Evolutionary conservation across 2,329 filamentous ascomycete genomes (phyloP).

Genomic region (Pseudocercospora crystallina): DNA sequence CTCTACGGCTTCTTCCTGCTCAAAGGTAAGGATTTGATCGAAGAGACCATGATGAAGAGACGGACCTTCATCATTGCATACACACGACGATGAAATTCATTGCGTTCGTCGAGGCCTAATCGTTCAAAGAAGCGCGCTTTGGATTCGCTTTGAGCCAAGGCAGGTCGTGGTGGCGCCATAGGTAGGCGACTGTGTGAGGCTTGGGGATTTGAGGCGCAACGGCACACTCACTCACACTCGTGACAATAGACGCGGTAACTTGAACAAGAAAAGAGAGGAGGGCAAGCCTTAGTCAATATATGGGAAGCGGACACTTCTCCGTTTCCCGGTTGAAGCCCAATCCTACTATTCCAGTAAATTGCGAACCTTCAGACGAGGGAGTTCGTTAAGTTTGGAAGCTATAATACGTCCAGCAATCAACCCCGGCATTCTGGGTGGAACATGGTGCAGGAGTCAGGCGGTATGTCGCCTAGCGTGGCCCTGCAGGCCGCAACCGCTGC

Average conservation of each 20-base stretch:
- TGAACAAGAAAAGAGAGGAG: not conserved
- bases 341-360: constrained; percentile 20
- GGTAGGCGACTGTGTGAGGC: constrained; percentile 1
- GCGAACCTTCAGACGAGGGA: constrained; percentile 17
- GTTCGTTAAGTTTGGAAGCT: constrained; percentile 20
- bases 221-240: not conserved
- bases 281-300: constrained; percentile 6
- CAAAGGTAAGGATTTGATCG: constrained; percentile 1
- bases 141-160: constrained; percentile 46
- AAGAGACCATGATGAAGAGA: not conserved
- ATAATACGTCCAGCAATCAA: constrained; percentile 21
- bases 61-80: constrained; percentile 48
- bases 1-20: constrained; percentile 44
- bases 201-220: constrained; percentile 6
- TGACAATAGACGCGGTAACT: no score
- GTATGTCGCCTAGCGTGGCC: constrained; percentile 22
- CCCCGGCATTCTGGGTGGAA: constrained; percentile 20
- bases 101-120: constrained; percentile 42
- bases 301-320: constrained; percentile 2
- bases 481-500: constrained; percentile 17
- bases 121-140: constrained; percentile 46
- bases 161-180: constrained; percentile 33
- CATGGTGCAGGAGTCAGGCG: constrained; percentile 24
- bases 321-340: constrained; percentile 12
- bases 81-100: constrained; percentile 36